Percentiles rank a stretch among this genome's conserved stretches.
Evolutionary conservation across 2,329 filamentous ascomycete species (phyloP).

Genomic region (Raffaelea arxii): DNA sequence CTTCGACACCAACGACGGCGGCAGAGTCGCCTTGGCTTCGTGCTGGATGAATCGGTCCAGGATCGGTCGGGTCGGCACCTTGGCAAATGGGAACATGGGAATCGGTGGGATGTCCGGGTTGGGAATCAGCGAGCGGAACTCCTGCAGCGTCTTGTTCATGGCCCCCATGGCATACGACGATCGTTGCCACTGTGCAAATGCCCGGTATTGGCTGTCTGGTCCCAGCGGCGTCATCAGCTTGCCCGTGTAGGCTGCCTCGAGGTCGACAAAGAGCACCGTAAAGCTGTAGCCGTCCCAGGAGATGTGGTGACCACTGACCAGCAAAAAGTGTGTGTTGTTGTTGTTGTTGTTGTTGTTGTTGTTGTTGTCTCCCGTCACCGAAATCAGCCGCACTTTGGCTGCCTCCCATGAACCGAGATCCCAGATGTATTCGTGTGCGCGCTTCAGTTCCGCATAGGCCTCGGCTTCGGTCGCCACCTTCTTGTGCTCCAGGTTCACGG

Average conservation of each 20-base stretch:
- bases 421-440: background rate
- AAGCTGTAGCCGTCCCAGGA: conserved; percentile 37
- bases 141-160: background rate
- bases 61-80: conserved; percentile 10
- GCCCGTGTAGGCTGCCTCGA: conserved; percentile 33
- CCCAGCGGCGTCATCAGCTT: background rate
- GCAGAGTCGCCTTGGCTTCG: background rate
- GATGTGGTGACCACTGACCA: conserved; percentile 39
- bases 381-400: background rate
- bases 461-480: background rate
- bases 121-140: background rate
- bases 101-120: conserved; percentile 10
- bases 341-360: conserved; percentile 1
- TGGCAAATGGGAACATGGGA: conserved; percentile 23
- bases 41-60: conserved; percentile 8
- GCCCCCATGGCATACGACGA: background rate
- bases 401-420: background rate
- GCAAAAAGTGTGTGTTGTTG: conserved; percentile 23
- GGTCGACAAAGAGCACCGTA: conserved; percentile 30
- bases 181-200: background rate
- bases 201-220: background rate
- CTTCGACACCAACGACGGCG: background rate
- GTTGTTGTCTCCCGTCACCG: no score
- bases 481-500: conserved; percentile 6
- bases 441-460: background rate